Evolutionary conservation across 768 basidiomycete species (phyloP), one percentile per base, ranked within the genome.

Genomic region (Mycena vitilis): DNA sequence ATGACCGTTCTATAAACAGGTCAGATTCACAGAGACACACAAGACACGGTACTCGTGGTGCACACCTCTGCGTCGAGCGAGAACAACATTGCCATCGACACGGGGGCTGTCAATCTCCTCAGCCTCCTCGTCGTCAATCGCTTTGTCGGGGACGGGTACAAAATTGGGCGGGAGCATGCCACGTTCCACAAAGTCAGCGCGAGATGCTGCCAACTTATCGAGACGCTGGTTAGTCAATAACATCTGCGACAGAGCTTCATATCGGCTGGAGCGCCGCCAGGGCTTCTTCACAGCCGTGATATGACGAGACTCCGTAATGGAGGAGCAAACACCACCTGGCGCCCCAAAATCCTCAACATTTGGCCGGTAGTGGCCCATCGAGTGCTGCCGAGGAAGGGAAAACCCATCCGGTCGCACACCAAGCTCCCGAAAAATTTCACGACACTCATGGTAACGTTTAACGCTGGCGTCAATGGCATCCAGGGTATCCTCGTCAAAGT

Each of bases 231-330:
- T 73, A 3, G 72, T 71, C 4, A 67, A 13, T 4, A 75, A 63
- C 74, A 75, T 75, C 52, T 76, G 75, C 10, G 64, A 64, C 3
- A 76, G 63, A 4, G 72, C 73, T 7, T 75, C 60, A 36, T 55
- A 71, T 15, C 66, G 62, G 40, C 59, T 76, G 0, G 74, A 76
- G 11, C 70, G 60, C 3, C 66, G 55, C 73, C 73, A 76, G 11
- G 73, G 75, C 37, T 72, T 62, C 57, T 76, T 75, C 18, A 76
- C 74, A 16, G 75, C 74, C 5, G 73, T 73, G 48, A 74, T 76
- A 42, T 76, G 75, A 36, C 73, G 72, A 2, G 74, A 71, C 60
- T 76, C 74, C 11, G 71, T 74, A 34, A 75, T 75, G 5, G 75
- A 74, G n/a, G 75, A 73, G 55, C 72, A 75, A 13, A 73, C 47